A percentile compares a stretch with the other conserved stretches of the same genome.
Conservation (phyloP, 176 grass and related monocot species). For the Lolium perenne region DNA sequence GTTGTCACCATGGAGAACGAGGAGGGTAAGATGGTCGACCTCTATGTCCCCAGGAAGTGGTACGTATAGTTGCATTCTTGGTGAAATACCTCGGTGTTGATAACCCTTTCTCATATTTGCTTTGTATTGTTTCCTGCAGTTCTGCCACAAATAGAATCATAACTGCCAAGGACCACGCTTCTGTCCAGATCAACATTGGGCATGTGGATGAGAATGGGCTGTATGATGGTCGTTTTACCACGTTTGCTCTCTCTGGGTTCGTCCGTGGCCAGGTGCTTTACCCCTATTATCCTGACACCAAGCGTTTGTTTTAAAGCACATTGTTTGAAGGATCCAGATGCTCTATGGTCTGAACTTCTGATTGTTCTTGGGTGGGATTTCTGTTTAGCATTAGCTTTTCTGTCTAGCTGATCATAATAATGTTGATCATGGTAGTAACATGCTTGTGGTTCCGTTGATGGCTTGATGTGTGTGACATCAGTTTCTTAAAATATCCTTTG, state of each 20-base stretch:
- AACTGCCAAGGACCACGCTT: slow-evolving; percentile 71
- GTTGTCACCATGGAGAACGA: slow-evolving; percentile 66
- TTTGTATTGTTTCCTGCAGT: slow-evolving; percentile 45
- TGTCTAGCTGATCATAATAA: neutral
- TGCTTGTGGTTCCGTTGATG: neutral
- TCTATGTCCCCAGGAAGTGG: slow-evolving; percentile 76
- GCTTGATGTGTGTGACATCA: neutral
- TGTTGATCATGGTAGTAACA: neutral
- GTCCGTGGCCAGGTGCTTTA: slow-evolving; percentile 64
- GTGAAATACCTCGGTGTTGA: neutral
- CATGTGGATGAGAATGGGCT: slow-evolving; percentile 73
- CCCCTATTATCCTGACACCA: neutral
- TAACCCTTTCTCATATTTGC: slow-evolving; percentile 9
- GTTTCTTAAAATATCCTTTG: neutral
- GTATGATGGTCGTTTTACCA: slow-evolving; percentile 65
- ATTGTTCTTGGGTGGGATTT: neutral
- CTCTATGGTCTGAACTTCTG: neutral
- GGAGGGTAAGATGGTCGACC: slow-evolving; percentile 72
- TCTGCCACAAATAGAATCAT: slow-evolving; percentile 73
- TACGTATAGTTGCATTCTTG: neutral
- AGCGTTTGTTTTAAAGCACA: neutral
- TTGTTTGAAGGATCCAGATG: neutral
- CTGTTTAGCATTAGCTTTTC: neutral
- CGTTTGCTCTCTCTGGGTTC: slow-evolving; percentile 69
- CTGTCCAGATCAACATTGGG: slow-evolving; percentile 77